Evolutionary conservation across 805 yeast species (phyloP), one percentile per base, ranked within the genome.

Genomic region (Ogataea polymorpha): DNA sequence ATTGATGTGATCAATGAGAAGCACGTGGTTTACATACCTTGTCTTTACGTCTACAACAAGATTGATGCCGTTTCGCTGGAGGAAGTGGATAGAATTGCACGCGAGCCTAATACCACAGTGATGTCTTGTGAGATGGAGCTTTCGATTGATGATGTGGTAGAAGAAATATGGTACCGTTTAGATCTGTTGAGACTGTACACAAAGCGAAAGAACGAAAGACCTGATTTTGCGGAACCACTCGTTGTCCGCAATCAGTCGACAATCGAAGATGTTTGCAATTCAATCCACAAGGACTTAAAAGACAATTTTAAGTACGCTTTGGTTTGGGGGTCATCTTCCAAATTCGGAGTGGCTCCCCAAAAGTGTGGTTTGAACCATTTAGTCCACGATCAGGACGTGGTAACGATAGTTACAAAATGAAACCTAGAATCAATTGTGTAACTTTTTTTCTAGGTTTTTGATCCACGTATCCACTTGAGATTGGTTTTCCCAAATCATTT

Each of bases 281-380:
- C 93, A 10, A 83, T 91, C 48, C 98, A 91, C 61, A 77, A 95
- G 53, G 96, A 90, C 55, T 85, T 91, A 72, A 90, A 89, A 58
- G 81, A 84, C 49, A 87, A 85, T 56, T 91, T 93, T 72, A 87
- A 89, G 61, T 89, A 90, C 61, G 98, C 98, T 0, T 66, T 89
- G 56, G 96, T 91, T 5, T 91, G 98, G 97, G 99, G 99, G 0
- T 80, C 90, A 1, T 82, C 95, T 34, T 85, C 97, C 6, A 93
- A 93, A 61, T 61, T 60, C 30, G 66, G 66, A 13, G 96, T 88
- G 59, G 86, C 91, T 25, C 98, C 98, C 4, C 99, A 91, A 59
- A 91, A 91, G 59, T 91, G 98, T 71, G 98, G 99, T 0, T 69
- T 91, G 42, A 76, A 60, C 48, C 99, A 91, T 61, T 68, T 70